phyloP scores from a whole-genome alignment of 2,329 filamentous ascomycete genomes.

The Fusarium tanahbumbuense region DNA sequence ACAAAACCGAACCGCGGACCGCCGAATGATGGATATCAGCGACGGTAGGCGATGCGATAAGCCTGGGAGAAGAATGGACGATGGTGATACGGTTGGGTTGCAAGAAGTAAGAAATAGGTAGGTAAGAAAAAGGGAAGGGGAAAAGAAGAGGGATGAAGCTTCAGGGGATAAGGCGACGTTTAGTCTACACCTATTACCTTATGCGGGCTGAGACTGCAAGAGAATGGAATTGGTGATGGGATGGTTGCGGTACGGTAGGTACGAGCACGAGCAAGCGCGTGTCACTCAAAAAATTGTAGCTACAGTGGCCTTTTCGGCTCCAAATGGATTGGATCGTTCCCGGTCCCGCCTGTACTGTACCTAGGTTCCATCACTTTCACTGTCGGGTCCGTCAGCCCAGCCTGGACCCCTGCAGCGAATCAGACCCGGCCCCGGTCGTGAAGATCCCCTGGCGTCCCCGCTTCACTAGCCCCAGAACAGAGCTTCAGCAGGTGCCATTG shows the following conservation, averaged over 20 bases:
- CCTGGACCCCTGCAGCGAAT: conserved; percentile 34
- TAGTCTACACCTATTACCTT: conserved; percentile 25
- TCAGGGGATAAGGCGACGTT: conserved; percentile 41
- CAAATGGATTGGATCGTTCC: conserved; percentile 10
- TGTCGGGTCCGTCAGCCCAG: conserved; percentile 27
- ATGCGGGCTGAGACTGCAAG: conserved; percentile 32
- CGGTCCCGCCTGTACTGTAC: not conserved
- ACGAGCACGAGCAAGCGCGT: conserved; percentile 16
- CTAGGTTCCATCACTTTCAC: not conserved
- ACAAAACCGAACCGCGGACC: conserved; percentile 32
- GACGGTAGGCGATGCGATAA: conserved; percentile 26
- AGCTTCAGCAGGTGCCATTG: conserved; percentile 27
- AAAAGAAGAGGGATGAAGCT: conserved; percentile 40
- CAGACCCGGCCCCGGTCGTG: conserved; percentile 33
- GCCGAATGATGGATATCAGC: conserved; percentile 24
- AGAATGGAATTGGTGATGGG: conserved; percentile 32
- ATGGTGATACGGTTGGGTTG: conserved; percentile 20
- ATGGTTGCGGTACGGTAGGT: conserved; percentile 26
- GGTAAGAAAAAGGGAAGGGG: conserved; percentile 26
- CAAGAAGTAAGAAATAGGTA: conserved; percentile 29
- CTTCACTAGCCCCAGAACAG: conserved; percentile 27
- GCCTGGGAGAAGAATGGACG: conserved; percentile 10
- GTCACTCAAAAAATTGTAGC: conserved; percentile 51
- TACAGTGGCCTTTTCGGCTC: conserved; percentile 54
- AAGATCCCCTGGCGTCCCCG: conserved; percentile 39